Evolutionary conservation across 2,329 filamentous ascomycete genomes (phyloP), one percentile per base, ranked within the genome.

Genomic region (Cordyceps fumosorosea): DNA sequence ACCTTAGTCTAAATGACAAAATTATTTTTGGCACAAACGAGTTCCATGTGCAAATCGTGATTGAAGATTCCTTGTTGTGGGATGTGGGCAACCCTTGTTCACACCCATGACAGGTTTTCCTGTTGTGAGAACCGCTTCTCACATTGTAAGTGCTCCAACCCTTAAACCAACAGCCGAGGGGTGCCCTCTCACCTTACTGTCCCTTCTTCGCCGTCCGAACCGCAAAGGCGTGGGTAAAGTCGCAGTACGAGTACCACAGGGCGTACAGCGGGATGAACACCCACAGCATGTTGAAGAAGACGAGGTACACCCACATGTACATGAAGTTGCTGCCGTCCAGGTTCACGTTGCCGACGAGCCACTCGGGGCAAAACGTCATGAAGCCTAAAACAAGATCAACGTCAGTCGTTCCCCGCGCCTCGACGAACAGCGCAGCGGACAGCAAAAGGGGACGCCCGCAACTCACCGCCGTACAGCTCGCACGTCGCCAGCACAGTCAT

Each of bases 291-390:
- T 89, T 89, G 77, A 89, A 89, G 73, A 89, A 88, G 66, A 87
- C 77, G 18, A 89, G 75, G 67, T 88, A 89, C 16, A 88, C 76
- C 85, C 85, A 89, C 65, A 81, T 75, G 68, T 86, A 87, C 84
- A 89, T 86, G 67, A 84, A 87, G 73, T 88, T 89, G 74, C 80
- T 85, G 20, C 79, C 78, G 71, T 88, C 84, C 63, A 89, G 80
- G 69, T 86, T 87, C 65, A 80, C 69, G 70, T 81, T 88, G 57
- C 80, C 81, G 2, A 80, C 83, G 14, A 89, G 75, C 86, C 86
- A 89, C 73, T 89, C 86, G 14, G 86, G 86, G 72, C 82, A 85
- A 70, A 89, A 89, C 0, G 86, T 89, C 83, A 89, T 88, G 75
- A 86, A 89, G 20, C 86, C 83, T 84, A 22, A 45, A n/a, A 3